Conservation (phyloP, 257 asterid genomes). For the Anisodus acutangulus region DNA sequence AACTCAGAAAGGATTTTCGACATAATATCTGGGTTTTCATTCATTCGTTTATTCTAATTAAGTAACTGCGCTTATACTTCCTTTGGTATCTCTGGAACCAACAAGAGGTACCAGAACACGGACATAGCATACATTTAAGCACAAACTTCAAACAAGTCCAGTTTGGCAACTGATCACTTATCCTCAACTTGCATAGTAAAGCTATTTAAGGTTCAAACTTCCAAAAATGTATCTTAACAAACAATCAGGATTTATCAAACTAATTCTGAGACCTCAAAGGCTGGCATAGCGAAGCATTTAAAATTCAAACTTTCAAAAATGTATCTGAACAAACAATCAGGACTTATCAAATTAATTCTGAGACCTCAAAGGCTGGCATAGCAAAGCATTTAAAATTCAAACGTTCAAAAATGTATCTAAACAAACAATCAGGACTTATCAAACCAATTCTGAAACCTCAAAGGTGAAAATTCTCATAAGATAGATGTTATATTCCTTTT, state of each 20-base stretch:
- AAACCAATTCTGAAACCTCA: neutral
- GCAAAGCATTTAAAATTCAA: neutral
- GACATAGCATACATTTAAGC: neutral
- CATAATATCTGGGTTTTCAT: neutral
- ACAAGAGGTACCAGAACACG: neutral
- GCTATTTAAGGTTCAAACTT: neutral
- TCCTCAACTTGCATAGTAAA: neutral
- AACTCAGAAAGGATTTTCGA: neutral
- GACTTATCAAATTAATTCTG: neutral
- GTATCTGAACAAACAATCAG: slow-evolving; percentile 16
- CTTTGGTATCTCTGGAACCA: neutral
- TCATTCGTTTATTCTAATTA: neutral
- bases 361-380: neutral
- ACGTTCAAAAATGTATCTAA: neutral
- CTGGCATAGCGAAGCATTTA: neutral
- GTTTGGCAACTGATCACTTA: neutral
- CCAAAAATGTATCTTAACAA: neutral
- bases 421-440: slow-evolving; percentile 19
- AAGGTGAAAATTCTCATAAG: neutral
- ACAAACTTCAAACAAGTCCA: neutral
- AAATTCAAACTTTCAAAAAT: neutral
- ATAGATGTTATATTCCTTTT: neutral
- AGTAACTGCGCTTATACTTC: neutral
- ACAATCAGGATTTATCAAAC: slow-evolving; percentile 13
- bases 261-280: neutral